Base-by-base conservation (phyloP, 345 rosid genomes). In the Salix dunnii region DNA sequence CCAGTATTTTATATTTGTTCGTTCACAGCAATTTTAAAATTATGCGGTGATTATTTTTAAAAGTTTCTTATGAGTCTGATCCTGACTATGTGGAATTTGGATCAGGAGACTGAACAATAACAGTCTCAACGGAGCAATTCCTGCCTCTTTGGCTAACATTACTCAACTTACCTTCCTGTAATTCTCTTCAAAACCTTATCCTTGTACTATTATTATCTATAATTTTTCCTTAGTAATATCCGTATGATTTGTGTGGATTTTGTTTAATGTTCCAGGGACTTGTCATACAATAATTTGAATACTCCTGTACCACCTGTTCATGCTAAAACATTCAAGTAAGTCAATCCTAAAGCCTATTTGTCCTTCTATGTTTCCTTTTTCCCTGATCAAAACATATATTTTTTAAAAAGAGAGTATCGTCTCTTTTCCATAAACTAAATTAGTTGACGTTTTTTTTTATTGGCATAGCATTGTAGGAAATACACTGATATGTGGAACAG, bases 31-130 rank as follows among this genome's bases (percentile, higher is more conserved):
- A 58, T 7, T 33, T 55, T n/a, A 46, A 16, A 31, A 77, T 63
- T 33, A 23, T 27, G 6, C 23, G 48, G 35, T 73, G 60, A 8
- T 60, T 71, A 69, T 14, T 33, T 53, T 20, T 66, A 61, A 2
- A 7, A 74, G 25, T 70, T 67, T 61, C 30, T 65, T 27, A 67
- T 14, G 36, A 58, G 31, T 49, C 33, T 82, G 67, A 70, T 27
- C 33, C 46, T 68, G 40, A 40, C 21, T 4, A 68, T 14, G 28
- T 20, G 53, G 74, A 67, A 69, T 73, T 73, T 25, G 68, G 73
- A 85, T 58, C 90, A 93, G 98, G 91, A 88, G 93, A 86, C 77
- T 96, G 78, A 91, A 90, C 80, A 87, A 87, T 63, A 96, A 96
- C 85, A 91, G 91, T 67, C 83, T 96, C 51, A 55, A 86, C 42